A percentile compares a stretch with the other conserved stretches of the same genome.
Conservation (phyloP, 768 basidiomycete genomes). For the Mycena alexandri region DNA sequence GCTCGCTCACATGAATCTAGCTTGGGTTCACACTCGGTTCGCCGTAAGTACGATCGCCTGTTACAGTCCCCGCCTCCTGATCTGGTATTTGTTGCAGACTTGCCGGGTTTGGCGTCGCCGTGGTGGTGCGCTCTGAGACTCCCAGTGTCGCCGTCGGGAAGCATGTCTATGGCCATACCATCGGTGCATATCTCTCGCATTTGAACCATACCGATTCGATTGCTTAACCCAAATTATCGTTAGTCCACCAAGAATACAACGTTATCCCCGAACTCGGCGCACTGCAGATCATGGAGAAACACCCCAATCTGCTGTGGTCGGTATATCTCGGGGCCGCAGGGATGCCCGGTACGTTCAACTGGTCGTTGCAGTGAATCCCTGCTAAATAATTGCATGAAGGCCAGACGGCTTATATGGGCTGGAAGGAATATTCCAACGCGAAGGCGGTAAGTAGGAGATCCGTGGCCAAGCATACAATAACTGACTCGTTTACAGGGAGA, state of each 20-base stretch:
- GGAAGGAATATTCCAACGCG: slow-evolving; percentile 40
- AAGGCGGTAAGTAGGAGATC: too few relatives aligned
- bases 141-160: slow-evolving; percentile 43
- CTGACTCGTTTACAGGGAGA: too few relatives aligned
- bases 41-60: neutral
- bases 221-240: neutral
- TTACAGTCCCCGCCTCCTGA: neutral
- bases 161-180: slow-evolving; percentile 43
- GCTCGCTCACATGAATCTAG: too few relatives aligned
- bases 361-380: neutral
- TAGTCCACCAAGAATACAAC: slow-evolving; percentile 14
- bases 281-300: neutral
- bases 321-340: slow-evolving; percentile 64
- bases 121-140: slow-evolving; percentile 41
- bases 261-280: neutral
- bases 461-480: too few relatives aligned
- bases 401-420: slow-evolving; percentile 42
- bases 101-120: slow-evolving; percentile 37
- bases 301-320: slow-evolving; percentile 3
- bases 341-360: slow-evolving; percentile 58
- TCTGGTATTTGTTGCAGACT: slow-evolving; percentile 30
- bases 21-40: neutral
- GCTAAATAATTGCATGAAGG: slow-evolving; percentile 29
- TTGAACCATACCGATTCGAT: too few relatives aligned
- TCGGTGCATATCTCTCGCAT: too few relatives aligned